A percentile compares a stretch with the other conserved stretches of the same genome.
Conservation (phyloP, 805 yeast genomes). For the Metschnikowia orientalis region DNA sequence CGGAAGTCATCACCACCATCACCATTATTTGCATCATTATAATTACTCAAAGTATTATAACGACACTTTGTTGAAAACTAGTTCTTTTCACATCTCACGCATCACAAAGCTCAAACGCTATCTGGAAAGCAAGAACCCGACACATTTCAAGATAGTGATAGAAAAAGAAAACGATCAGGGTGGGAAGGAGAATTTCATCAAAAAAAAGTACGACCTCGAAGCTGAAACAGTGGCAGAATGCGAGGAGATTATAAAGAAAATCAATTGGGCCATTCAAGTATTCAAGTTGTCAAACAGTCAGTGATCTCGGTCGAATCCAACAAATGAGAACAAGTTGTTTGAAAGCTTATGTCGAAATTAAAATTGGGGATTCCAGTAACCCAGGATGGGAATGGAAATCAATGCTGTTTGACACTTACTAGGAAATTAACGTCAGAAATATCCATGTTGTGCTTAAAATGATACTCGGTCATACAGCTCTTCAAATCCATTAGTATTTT, state of each 20-base stretch:
- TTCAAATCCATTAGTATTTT: no score
- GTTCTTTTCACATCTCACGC: conserved; percentile 81
- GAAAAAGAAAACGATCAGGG: conserved; percentile 27
- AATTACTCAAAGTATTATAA: conserved; percentile 42
- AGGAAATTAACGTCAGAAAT: no score
- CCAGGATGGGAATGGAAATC: no score
- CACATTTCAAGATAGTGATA: conserved; percentile 77
- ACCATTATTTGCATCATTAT: conserved; percentile 36
- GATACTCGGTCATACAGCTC: no score
- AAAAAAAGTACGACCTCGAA: conserved; percentile 84
- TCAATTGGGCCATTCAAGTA: conserved; percentile 53
- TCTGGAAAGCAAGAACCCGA: conserved; percentile 55
- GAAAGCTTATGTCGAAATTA: not conserved
- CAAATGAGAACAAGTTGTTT: no score
- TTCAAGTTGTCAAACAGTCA: conserved; percentile 41
- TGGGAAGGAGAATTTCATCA: conserved; percentile 53
- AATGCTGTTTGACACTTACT: no score
- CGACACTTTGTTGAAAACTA: conserved; percentile 75
- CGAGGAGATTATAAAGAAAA: conserved; percentile 69
- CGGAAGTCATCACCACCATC: conserved; percentile 24
- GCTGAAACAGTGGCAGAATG: conserved; percentile 60
- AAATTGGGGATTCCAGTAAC: no score
- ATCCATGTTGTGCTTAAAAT: no score
- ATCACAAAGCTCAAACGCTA: conserved; percentile 73
- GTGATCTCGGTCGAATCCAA: no score